Base-by-base conservation (phyloP, 2,329 filamentous ascomycete species). In the Coniella lustricola region DNA sequence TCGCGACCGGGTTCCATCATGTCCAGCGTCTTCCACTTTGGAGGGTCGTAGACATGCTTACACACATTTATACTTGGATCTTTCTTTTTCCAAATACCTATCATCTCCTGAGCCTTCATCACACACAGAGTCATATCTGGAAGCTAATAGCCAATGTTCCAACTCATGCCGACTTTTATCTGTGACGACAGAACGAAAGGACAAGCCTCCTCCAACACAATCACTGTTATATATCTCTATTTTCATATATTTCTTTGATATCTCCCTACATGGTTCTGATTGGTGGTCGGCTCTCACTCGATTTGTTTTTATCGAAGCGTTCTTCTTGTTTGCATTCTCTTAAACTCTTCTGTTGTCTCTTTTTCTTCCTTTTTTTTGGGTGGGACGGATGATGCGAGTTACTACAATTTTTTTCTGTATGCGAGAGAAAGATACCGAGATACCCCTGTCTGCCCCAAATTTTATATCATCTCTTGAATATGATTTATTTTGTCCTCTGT, bases 361-460 rank as follows among this genome's bases (percentile, higher is more conserved):
- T 42, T 25, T 42, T 29, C 20, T 42, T 42, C 20, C 22, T 42
- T 42, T 29, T 48, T 43, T 53, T 47, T 51, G 35, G 47, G 47
- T 44, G 47, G 50, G 44, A 47, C 42, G 49, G 50, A 53, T 53
- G 50, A 53, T 50, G 44, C 25, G 25, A 29, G 25, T 29, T 29
- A 29, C 10, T n/a, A n/a, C 43, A 52, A 32, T 46, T 49, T 50
- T 39, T 39, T 50, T 53, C 47, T 47, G 50, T 53, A 53, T 50
- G 50, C 50, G 50, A 53, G 44, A 52, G 47, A 40, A 47, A 49
- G 39, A 53, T 53, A 53, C 48, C 50, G 50, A 53, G 50, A 53
- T 53, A 53, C 50, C 50, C 50, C 47, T 40, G 39, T 29, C 39
- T 47, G 44, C 44, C 44, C 44, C 44, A 39, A 29, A 29, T 5